Percentiles rank a stretch among this genome's conserved stretches.
These are phyloP conservation scores for Fusarium solani-melongenae DNA, from an alignment of 2,329 filamentous ascomycete genomes.

Conservation along the genomic window DNA sequence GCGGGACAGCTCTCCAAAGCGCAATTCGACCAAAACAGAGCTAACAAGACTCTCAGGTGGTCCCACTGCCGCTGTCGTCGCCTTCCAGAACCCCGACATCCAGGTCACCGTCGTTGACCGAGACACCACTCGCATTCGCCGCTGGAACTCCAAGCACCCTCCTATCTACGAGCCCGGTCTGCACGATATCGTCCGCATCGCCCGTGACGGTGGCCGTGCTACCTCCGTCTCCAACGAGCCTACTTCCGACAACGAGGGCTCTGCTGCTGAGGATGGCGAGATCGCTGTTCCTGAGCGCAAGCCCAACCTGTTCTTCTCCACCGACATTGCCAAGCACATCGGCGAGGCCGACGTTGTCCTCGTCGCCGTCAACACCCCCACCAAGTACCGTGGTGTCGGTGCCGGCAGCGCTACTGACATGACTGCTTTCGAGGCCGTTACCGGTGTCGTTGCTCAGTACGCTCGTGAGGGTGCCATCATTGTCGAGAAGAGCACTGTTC, in stretches of 20 bases:
- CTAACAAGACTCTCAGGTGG: constrained; percentile 63
- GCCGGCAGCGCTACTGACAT: constrained; percentile 79
- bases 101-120: constrained; percentile 80
- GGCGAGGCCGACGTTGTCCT: constrained; percentile 78
- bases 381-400: constrained; percentile 76
- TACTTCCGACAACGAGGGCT: constrained; percentile 44
- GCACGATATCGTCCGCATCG: constrained; percentile 72
- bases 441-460: constrained; percentile 72
- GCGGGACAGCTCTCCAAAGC: background rate
- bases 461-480: constrained; percentile 77
- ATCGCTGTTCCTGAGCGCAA: constrained; percentile 56
- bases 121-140: constrained; percentile 71
- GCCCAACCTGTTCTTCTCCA: constrained; percentile 80
- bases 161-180: constrained; percentile 83
- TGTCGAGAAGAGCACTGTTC: constrained; percentile 86
- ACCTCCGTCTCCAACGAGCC: constrained; percentile 55
- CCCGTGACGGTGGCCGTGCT: constrained; percentile 67
- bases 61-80: constrained; percentile 80
- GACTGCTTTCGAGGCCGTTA: constrained; percentile 76
- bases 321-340: constrained; percentile 71
- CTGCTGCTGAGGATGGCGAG: constrained; percentile 47
- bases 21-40: constrained; percentile 17
- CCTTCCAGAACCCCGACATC: constrained; percentile 77
- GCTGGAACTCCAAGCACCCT: constrained; percentile 79
- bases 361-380: constrained; percentile 83